A percentile compares a stretch with the other conserved stretches of the same genome.
Evolutionary conservation across 257 asterid species (phyloP).

Genomic region (Prunella vulgaris): DNA sequence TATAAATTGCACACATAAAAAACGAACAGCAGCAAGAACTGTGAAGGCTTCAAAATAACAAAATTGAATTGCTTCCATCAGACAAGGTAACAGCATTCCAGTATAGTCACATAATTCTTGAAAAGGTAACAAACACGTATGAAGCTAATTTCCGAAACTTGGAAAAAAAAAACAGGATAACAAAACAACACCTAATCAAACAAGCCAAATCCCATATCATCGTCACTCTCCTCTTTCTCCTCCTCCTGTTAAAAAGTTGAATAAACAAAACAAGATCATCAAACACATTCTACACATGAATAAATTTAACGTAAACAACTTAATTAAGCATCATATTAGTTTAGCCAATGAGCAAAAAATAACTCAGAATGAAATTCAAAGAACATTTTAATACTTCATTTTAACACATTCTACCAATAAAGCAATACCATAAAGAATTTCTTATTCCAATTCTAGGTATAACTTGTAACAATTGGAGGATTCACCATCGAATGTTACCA

Average conservation of each 20-base stretch:
- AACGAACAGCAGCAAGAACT: background rate
- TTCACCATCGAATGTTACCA: background rate
- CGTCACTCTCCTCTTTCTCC: constrained; percentile 52
- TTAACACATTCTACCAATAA: background rate
- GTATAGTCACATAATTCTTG: background rate
- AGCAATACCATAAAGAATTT: background rate
- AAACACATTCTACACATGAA: background rate
- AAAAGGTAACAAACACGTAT: background rate
- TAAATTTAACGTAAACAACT: background rate
- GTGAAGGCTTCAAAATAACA: background rate
- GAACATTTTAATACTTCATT: background rate
- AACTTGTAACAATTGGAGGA: background rate
- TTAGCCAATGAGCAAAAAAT: background rate
- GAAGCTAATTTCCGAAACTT: background rate
- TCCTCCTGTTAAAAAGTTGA: constrained; percentile 35
- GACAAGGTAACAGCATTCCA: background rate
- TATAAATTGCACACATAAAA: background rate
- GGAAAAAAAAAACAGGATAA: background rate
- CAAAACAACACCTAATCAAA: constrained; percentile 32
- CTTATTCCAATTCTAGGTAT: background rate
- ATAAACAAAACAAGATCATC: background rate
- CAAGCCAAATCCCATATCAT: constrained; percentile 50
- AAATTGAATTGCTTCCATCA: background rate
- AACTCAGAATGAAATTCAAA: background rate
- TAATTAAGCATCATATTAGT: background rate